phyloP scores from a whole-genome alignment of 306 rosid species.

The Ochetophila trinervis region DNA sequence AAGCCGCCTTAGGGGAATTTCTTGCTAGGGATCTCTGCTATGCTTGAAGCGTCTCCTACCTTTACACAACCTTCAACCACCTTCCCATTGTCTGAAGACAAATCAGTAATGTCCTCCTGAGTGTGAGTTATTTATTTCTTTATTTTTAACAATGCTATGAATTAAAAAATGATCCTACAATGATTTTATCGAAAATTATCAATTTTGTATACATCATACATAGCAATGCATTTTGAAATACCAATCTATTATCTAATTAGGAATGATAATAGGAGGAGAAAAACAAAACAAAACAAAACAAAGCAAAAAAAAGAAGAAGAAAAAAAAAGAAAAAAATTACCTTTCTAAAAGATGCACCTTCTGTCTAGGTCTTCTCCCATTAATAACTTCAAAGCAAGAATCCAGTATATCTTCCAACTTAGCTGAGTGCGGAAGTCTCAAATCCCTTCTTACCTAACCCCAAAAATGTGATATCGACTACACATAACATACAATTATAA shows the following conservation, averaged over 20 bases:
- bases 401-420: slow-evolving; percentile 67
- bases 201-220: no score
- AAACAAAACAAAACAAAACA: no score
- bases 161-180: no score
- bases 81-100: slow-evolving; percentile 21
- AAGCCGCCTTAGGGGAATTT: background rate
- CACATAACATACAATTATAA: background rate
- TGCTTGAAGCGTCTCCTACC: slow-evolving; percentile 26
- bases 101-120: slow-evolving; percentile 23
- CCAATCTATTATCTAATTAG: no score
- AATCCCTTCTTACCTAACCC: slow-evolving; percentile 76
- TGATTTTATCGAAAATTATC: no score
- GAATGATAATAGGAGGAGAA: no score
- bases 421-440: slow-evolving; percentile 51
- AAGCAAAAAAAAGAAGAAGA: no score
- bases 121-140: slow-evolving; percentile 19
- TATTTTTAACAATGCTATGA: no score
- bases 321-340: no score
- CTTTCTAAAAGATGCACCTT: slow-evolving; percentile 76
- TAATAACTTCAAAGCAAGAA: slow-evolving; percentile 61
- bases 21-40: slow-evolving; percentile 21
- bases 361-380: slow-evolving; percentile 71
- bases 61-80: slow-evolving; percentile 14
- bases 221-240: no score
- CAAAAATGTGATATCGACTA: slow-evolving; percentile 9